Conservation (phyloP, 176 grass and related monocot species). For the Alloteropsis semialata region DNA sequence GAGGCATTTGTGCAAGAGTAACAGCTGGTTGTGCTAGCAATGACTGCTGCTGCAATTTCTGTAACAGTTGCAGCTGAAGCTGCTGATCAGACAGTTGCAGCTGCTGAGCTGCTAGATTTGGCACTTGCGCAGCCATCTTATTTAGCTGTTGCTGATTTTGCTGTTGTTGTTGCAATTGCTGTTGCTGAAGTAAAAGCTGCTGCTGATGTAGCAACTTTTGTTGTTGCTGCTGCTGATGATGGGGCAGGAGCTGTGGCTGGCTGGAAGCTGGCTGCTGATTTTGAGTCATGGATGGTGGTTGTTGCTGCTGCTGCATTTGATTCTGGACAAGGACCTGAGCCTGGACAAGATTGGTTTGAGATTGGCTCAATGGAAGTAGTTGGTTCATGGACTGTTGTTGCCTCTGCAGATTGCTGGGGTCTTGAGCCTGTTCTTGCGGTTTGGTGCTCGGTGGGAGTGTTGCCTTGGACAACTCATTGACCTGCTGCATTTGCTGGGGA, state of each 20-base stretch:
- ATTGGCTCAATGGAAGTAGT: constrained; percentile 48
- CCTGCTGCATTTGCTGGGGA: constrained; percentile 51
- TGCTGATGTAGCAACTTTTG: neutral
- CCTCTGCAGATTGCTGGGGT: constrained; percentile 42
- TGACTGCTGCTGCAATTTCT: constrained; percentile 67
- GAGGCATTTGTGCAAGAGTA: constrained; percentile 64
- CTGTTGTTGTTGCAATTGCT: constrained; percentile 44
- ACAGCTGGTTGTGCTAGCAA: constrained; percentile 60
- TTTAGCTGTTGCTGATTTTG: constrained; percentile 59
- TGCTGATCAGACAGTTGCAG: constrained; percentile 55
- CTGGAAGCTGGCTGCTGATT: constrained; percentile 33
- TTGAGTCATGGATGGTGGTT: constrained; percentile 29
- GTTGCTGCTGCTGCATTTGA: constrained; percentile 60
- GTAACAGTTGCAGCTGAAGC: constrained; percentile 51
- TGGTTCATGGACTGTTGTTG: constrained; percentile 54
- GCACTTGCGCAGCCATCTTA: constrained; percentile 51
- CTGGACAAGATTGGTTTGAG: constrained; percentile 47
- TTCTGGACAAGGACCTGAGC: constrained; percentile 50
- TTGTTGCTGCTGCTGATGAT: constrained; percentile 26
- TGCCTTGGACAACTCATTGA: constrained; percentile 47
- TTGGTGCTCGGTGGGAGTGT: constrained; percentile 36
- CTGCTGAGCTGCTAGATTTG: constrained; percentile 55
- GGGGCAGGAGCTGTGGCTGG: constrained; percentile 15
- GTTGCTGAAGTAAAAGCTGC: constrained; percentile 56
- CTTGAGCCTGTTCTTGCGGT: constrained; percentile 53